A percentile compares a stretch with the other conserved stretches of the same genome.
Conservation (phyloP, 768 basidiomycete genomes). For the Phallus indusiatus region DNA sequence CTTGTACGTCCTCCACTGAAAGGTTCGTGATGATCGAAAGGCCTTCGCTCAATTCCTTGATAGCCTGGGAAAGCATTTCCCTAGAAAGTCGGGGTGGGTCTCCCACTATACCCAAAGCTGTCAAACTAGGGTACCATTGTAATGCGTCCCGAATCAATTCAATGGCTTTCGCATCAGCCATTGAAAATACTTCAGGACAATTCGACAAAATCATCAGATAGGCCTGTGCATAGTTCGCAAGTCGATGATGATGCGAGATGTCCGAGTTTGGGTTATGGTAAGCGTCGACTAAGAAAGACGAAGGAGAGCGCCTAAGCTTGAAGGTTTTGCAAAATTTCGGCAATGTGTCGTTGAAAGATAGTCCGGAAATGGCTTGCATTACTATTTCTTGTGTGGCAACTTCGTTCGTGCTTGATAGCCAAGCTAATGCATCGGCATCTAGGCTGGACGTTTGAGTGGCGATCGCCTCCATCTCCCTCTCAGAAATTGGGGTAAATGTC, state of each 20-base stretch:
- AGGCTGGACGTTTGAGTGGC: background rate
- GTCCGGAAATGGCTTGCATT: background rate
- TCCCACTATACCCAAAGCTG: background rate
- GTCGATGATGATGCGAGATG: background rate
- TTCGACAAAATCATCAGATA: background rate
- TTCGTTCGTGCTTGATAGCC: slow-evolving; percentile 1
- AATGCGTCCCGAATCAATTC: background rate
- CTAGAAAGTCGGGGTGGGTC: background rate
- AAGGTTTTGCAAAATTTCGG: background rate
- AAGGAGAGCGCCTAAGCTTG: background rate
- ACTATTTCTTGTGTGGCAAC: background rate
- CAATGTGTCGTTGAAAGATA: background rate
- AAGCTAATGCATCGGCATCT: background rate
- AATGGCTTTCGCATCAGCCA: background rate
- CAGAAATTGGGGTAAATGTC: background rate
- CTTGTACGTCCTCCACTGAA: background rate
- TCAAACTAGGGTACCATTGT: slow-evolving; percentile 3
- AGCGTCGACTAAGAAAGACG: background rate
- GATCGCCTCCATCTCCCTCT: background rate
- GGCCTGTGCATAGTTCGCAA: background rate
- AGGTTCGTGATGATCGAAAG: background rate
- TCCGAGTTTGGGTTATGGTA: background rate
- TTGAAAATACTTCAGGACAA: background rate
- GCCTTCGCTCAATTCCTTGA: background rate
- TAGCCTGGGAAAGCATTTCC: background rate